A percentile compares a stretch with the other conserved stretches of the same genome.
Evolutionary conservation across 441 rosid species (phyloP).

Genomic region (Kokia cookei): DNA sequence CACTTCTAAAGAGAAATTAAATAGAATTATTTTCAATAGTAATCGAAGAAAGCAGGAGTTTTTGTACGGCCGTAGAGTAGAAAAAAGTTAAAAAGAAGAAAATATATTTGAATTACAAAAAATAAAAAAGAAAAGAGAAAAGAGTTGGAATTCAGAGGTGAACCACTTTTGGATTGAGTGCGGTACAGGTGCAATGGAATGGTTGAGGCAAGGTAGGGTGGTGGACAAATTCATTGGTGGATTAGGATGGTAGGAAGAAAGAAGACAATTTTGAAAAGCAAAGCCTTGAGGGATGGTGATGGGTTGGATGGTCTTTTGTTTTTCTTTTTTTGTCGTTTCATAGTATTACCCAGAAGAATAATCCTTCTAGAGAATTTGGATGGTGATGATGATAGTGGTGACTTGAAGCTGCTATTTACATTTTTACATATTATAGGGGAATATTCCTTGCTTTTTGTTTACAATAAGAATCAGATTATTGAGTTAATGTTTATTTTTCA

Average conservation of each 20-base stretch:
- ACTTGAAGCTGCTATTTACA: not conserved
- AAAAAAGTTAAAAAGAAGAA: not conserved
- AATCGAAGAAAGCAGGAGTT: constrained; percentile 8
- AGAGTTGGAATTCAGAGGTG: not conserved
- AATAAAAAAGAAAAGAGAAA: not conserved
- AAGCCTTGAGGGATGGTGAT: not conserved
- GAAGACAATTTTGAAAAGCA: constrained; percentile 18
- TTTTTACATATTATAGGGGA: not conserved
- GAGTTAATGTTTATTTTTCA: constrained; percentile 1
- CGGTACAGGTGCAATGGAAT: constrained; percentile 25
- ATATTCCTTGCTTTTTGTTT: constrained; percentile 8
- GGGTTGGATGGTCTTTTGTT: not conserved
- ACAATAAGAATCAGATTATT: not conserved
- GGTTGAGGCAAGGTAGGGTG: not conserved
- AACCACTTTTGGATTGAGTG: not conserved
- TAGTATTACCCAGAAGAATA: not conserved
- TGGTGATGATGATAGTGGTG: not conserved
- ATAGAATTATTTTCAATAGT: constrained; percentile 2
- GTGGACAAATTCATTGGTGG: constrained; percentile 4
- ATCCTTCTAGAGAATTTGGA: constrained; percentile 9
- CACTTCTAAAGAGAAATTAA: constrained; percentile 31
- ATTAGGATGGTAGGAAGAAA: constrained; percentile 1
- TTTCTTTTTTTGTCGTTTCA: not conserved
- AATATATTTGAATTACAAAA: not conserved
- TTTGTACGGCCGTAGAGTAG: constrained; percentile 23